phyloP scores from a whole-genome alignment of 257 asterid species.

The Nicotiana benthamiana region DNA sequence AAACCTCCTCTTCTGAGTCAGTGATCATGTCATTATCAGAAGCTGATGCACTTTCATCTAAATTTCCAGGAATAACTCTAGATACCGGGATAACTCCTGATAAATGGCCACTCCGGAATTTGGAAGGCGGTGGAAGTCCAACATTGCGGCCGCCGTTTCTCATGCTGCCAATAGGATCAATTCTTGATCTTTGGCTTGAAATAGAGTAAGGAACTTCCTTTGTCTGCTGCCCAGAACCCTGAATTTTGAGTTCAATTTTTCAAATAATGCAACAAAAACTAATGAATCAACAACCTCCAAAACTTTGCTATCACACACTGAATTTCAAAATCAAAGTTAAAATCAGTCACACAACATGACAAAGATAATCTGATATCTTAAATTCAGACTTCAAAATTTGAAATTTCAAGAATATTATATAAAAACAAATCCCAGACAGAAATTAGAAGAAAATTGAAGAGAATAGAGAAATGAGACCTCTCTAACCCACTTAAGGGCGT shows the following conservation, averaged over 20 bases:
- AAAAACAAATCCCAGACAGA: not conserved
- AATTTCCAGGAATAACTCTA: constrained; percentile 26
- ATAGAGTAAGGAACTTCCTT: constrained; percentile 24
- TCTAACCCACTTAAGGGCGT: constrained; percentile 48
- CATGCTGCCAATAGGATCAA: constrained; percentile 28
- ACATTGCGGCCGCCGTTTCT: constrained; percentile 24
- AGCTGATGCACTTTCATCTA: constrained; percentile 24
- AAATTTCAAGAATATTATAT: not conserved
- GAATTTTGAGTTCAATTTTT: not conserved
- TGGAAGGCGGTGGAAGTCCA: constrained; percentile 36
- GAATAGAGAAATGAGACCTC: constrained; percentile 23
- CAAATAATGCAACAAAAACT: not conserved
- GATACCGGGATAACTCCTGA: constrained; percentile 34
- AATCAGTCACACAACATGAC: not conserved
- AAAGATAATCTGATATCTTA: not conserved
- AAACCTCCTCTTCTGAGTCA: constrained; percentile 34
- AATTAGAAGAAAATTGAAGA: not conserved
- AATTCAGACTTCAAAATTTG: not conserved
- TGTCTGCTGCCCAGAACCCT: constrained; percentile 31
- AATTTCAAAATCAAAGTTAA: not conserved
- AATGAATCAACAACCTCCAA: not conserved
- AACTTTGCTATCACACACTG: not conserved
- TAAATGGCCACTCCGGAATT: constrained; percentile 30
- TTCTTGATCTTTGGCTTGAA: constrained; percentile 17
- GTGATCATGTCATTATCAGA: constrained; percentile 40